A percentile compares a stretch with the other conserved stretches of the same genome.
phyloP scores from a whole-genome alignment of 345 rosid species.

The Carallia brachiata region DNA sequence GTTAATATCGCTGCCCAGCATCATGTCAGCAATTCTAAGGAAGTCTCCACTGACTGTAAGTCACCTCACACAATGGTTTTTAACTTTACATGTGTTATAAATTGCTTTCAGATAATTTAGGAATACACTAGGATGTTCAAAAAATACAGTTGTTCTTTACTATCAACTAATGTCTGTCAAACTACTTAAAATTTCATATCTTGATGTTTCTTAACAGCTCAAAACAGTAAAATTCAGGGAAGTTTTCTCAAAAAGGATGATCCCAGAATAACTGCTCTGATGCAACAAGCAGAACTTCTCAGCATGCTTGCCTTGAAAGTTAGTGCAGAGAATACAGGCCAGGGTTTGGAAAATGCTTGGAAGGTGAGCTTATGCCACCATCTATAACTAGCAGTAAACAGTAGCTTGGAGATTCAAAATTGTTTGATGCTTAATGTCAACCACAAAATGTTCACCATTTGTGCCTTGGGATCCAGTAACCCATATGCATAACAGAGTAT shows the following conservation, averaged over 20 bases:
- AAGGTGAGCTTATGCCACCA: slow-evolving; percentile 46
- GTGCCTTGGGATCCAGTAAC: not conserved
- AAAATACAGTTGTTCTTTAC: not conserved
- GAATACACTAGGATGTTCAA: slow-evolving; percentile 10
- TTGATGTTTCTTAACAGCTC: slow-evolving; percentile 39
- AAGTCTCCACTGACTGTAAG: slow-evolving; percentile 46
- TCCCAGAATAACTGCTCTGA: slow-evolving; percentile 70
- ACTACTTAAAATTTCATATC: not conserved
- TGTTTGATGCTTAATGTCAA: no score
- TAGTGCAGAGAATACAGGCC: slow-evolving; percentile 65
- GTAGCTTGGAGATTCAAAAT: no score
- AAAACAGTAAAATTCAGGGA: slow-evolving; percentile 43
- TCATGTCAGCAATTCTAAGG: slow-evolving; percentile 33
- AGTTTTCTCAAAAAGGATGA: slow-evolving; percentile 73
- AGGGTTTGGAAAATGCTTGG: slow-evolving; percentile 93
- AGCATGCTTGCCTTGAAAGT: slow-evolving; percentile 77
- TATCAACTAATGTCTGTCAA: not conserved
- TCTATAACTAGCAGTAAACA: no score
- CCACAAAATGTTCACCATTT: no score
- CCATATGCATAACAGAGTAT: not conserved
- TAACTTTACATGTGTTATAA: not conserved
- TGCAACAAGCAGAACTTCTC: slow-evolving; percentile 93
- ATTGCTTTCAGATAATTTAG: slow-evolving; percentile 16
- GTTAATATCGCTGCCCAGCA: slow-evolving; percentile 27
- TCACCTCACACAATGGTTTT: slow-evolving; percentile 1